Conservation (phyloP, 1,139 yeast genomes). For the Pichia sp. region DNA sequence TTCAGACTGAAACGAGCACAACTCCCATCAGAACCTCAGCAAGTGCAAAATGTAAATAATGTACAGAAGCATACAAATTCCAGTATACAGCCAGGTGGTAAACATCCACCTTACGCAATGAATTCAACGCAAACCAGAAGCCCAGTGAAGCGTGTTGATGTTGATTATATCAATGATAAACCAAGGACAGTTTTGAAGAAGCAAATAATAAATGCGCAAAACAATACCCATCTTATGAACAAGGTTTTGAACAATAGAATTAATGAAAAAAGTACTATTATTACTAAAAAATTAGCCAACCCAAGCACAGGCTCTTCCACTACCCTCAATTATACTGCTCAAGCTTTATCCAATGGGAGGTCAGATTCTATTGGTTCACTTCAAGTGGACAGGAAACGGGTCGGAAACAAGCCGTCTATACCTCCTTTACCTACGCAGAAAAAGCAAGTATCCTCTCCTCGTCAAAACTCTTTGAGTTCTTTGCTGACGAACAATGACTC, state of each 20-base stretch:
- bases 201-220: constrained; percentile 30
- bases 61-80: neutral
- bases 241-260: constrained; percentile 31
- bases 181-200: constrained; percentile 25
- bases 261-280: constrained; percentile 26
- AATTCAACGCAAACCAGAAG: neutral
- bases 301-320: constrained; percentile 9
- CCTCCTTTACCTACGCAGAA: constrained; percentile 3
- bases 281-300: constrained; percentile 20
- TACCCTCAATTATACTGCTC: neutral
- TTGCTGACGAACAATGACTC: constrained; percentile 12
- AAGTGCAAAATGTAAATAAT: neutral
- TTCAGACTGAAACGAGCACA: constrained; percentile 14
- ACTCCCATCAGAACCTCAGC: neutral
- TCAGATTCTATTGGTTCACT: neutral
- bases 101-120: neutral
- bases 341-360: neutral
- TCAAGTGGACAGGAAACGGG: neutral
- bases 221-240: constrained; percentile 31
- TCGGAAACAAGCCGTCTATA: neutral
- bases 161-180: constrained; percentile 11
- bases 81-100: neutral
- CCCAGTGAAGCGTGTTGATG: constrained; percentile 6
- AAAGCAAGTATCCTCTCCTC: neutral
- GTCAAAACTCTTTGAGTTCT: constrained; percentile 11